Base-by-base conservation (phyloP, 1,284 basidiomycete species). In the Cryptococcus jaspeensis region DNA sequence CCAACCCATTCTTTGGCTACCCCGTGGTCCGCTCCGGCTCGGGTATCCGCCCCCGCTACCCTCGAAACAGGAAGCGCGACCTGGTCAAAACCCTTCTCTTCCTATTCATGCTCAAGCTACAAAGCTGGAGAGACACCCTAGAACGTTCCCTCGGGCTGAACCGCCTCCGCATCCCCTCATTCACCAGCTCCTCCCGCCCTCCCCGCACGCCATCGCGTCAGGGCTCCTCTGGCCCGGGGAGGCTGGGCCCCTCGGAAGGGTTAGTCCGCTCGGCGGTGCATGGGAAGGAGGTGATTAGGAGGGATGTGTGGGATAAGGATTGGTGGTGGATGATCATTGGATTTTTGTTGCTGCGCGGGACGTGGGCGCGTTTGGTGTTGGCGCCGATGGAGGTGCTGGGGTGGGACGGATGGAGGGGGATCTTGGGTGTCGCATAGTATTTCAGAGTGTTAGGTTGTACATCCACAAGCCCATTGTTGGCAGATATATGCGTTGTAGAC, bases 1-100 rank as follows among this genome's bases (percentile, higher is more conserved):
- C 64, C 11, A 78, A 78, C 53, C 76, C 76, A 23, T 76, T 71
- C 71, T 78, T 75, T 42, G 76, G 76, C 7, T 78, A 78, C 55
- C 76, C 76, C 0, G 76, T 67, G 3, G 53, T 75, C 9, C 64
- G 61, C 13, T 54, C 22, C 51, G 25, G 46, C 50, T 61, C 56
- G 41, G 51, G 57, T 2, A 61, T 77, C n/a, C 66, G 62, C 13
- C 75, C 75, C 1, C 65, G 66, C 0, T 75, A 77, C 56, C 58
- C 68, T 4, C 67, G 74, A 18, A 71, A 71, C 46, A 61, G 77
- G 13, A 78, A 79, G 51, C 66, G 77, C 5, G 77, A 79, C 59
- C 64, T 78, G 13, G 67, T 73, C 55, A 76, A 75, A 55, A 78
- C 76, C 11, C 63, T 79, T 2, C 56, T 78, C 4, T 78, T 77